Evolutionary conservation across 2,329 filamentous ascomycete species (phyloP).

Genomic region (Penicillium sclerotigenum): DNA sequence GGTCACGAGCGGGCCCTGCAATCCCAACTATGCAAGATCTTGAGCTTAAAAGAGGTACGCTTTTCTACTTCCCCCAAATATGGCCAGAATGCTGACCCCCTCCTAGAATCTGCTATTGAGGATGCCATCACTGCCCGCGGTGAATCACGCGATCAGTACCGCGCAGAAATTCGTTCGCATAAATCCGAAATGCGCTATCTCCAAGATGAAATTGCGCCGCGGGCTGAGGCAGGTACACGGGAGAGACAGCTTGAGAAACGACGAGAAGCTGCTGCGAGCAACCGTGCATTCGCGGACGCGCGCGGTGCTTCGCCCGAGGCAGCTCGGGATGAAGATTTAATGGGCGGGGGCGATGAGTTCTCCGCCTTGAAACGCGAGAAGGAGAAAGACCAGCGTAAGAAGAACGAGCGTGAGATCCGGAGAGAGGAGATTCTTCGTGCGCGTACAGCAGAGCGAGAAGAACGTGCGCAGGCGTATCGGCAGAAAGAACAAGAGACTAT

Average conservation of each 20-base stretch:
- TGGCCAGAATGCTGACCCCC: neutral
- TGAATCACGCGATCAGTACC: constrained; percentile 33
- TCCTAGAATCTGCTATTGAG: constrained; percentile 30
- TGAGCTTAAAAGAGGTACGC: constrained; percentile 50
- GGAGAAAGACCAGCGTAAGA: constrained; percentile 65
- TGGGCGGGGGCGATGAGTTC: constrained; percentile 60
- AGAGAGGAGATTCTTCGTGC: constrained; percentile 78
- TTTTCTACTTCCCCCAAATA: neutral
- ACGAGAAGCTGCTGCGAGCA: constrained; percentile 65
- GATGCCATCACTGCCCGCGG: constrained; percentile 29
- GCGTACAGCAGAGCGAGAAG: constrained; percentile 73
- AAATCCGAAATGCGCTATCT: constrained; percentile 33
- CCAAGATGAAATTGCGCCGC: constrained; percentile 73
- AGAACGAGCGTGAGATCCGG: constrained; percentile 78
- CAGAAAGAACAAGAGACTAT: constrained; percentile 82
- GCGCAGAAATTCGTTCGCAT: constrained; percentile 53
- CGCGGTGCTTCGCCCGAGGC: constrained; percentile 61
- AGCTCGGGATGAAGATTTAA: constrained; percentile 69
- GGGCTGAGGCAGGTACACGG: constrained; percentile 75
- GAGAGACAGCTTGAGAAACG: constrained; percentile 88
- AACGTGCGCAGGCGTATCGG: constrained; percentile 65
- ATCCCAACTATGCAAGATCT: constrained; percentile 75
- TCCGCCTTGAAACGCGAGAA: constrained; percentile 66
- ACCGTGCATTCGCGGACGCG: constrained; percentile 64
- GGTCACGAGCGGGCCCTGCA: constrained; percentile 49